These are phyloP conservation scores for Beauveria medogensis DNA, from an alignment of 2,329 filamentous ascomycete species.

Conservation along the genomic window DNA sequence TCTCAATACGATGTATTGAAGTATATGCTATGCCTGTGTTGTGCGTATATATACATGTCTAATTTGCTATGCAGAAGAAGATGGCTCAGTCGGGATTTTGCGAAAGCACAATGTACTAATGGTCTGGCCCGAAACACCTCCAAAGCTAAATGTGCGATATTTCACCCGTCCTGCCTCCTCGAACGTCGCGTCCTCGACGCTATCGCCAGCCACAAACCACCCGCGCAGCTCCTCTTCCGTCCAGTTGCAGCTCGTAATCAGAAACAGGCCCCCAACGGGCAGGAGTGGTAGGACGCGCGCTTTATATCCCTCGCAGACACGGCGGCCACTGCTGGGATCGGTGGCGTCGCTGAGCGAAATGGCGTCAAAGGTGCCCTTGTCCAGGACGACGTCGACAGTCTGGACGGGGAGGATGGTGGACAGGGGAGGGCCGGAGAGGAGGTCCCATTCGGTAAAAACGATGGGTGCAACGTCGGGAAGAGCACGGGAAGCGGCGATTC, in stretches of 20 bases:
- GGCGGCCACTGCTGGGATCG: constrained; percentile 39
- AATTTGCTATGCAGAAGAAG: constrained; percentile 11
- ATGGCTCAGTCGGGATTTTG: constrained; percentile 22
- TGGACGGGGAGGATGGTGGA: constrained; percentile 32
- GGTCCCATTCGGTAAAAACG: constrained; percentile 53
- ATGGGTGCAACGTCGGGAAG: constrained; percentile 20
- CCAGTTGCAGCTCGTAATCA: constrained; percentile 98
- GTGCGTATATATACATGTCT: constrained; percentile 12
- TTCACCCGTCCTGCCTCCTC: constrained; percentile 59
- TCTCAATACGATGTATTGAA: neutral
- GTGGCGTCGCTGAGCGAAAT: constrained; percentile 63
- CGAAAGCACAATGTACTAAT: constrained; percentile 82
- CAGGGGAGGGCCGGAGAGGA: constrained; percentile 39
- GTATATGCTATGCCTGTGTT: constrained; percentile 14
- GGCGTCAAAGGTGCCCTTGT: constrained; percentile 97
- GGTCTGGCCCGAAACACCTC: constrained; percentile 78
- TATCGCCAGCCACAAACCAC: constrained; percentile 58
- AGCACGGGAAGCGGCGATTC: constrained; percentile 40
- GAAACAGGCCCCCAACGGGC: constrained; percentile 60
- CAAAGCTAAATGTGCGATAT: constrained; percentile 85
- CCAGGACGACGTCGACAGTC: constrained; percentile 76
- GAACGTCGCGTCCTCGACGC: constrained; percentile 36
- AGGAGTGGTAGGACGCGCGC: constrained; percentile 61
- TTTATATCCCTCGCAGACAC: constrained; percentile 69
- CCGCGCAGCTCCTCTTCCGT: constrained; percentile 74